Evolutionary conservation across 495 filamentous ascomycete species (phyloP).

Genomic region (Aspergillus campestris): DNA sequence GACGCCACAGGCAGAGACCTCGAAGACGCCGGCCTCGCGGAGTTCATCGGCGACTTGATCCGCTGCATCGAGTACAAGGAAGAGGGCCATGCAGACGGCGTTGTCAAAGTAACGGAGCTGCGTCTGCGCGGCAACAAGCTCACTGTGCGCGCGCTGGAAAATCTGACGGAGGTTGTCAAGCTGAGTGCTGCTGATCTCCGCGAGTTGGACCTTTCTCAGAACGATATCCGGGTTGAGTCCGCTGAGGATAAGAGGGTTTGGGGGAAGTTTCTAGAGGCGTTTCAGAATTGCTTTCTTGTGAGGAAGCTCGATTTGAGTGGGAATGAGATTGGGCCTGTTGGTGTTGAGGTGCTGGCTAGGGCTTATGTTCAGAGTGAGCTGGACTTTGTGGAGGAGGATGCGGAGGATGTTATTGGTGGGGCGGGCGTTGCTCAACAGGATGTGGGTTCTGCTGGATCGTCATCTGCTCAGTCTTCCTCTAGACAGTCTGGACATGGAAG

Average conservation of each 20-base stretch:
- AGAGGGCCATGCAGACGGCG: conserved; percentile 19
- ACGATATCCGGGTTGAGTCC: conserved; percentile 28
- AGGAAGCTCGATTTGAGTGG: conserved; percentile 36
- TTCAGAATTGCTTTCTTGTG: conserved; percentile 35
- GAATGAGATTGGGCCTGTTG: conserved; percentile 32
- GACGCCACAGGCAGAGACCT: conserved; percentile 35
- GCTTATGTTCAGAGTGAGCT: conserved; percentile 34
- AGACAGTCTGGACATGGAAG: not conserved
- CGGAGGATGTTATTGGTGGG: conserved; percentile 6
- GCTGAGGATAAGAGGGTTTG: conserved; percentile 30
- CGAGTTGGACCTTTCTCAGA: conserved; percentile 40
- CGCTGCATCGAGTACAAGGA: conserved; percentile 24
- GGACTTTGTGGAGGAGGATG: conserved; percentile 19
- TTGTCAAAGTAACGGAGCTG: conserved; percentile 36
- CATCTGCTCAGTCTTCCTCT: no score
- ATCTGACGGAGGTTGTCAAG: conserved; percentile 31
- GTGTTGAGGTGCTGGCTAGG: conserved; percentile 35
- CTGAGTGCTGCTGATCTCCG: conserved; percentile 32
- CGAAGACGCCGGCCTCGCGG: conserved; percentile 33
- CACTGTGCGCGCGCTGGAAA: conserved; percentile 25
- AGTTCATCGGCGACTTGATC: conserved; percentile 32
- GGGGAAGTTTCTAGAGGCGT: conserved; percentile 35
- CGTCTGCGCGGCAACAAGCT: conserved; percentile 35
- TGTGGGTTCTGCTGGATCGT: not conserved
- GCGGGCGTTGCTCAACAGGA: conserved; percentile 2